Evolutionary conservation across 768 basidiomycete genomes (phyloP).

Genomic region (Lyophyllum atratum): DNA sequence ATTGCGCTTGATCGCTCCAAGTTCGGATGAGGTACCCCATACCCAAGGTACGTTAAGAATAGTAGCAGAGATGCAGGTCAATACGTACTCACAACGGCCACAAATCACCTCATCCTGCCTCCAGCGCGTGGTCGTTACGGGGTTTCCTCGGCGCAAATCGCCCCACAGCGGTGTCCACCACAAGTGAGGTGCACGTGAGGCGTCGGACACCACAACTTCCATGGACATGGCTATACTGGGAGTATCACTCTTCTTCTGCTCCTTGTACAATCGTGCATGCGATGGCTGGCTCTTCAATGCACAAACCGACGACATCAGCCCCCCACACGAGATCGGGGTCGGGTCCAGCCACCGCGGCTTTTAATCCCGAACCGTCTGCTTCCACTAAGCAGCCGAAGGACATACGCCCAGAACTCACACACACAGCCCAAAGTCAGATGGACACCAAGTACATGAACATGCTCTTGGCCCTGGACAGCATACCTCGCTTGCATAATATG

Average conservation of each 20-base stretch:
- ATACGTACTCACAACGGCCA: no score
- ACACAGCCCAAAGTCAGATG: conserved; percentile 27
- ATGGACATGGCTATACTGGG: not conserved
- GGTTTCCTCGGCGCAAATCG: not conserved
- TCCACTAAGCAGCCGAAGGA: not conserved
- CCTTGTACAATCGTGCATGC: not conserved
- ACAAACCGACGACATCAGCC: not conserved
- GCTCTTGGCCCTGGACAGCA: conserved; percentile 61
- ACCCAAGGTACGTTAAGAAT: no score
- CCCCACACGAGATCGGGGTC: not conserved
- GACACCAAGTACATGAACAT: conserved; percentile 61
- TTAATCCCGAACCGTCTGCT: not conserved
- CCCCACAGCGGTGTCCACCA: not conserved
- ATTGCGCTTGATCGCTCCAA: no score
- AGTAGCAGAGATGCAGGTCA: no score
- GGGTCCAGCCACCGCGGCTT: not conserved
- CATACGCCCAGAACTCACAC: not conserved
- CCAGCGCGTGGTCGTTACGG: no score
- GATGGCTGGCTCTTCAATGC: not conserved
- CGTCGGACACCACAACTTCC: not conserved
- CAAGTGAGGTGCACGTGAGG: not conserved
- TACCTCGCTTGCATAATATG: conserved; percentile 50
- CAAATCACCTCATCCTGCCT: no score
- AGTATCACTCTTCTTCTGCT: not conserved
- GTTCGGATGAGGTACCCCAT: no score